These are phyloP conservation scores for Rhizopogon vinicolor DNA, from an alignment of 768 basidiomycete genomes.

Conservation along the genomic window DNA sequence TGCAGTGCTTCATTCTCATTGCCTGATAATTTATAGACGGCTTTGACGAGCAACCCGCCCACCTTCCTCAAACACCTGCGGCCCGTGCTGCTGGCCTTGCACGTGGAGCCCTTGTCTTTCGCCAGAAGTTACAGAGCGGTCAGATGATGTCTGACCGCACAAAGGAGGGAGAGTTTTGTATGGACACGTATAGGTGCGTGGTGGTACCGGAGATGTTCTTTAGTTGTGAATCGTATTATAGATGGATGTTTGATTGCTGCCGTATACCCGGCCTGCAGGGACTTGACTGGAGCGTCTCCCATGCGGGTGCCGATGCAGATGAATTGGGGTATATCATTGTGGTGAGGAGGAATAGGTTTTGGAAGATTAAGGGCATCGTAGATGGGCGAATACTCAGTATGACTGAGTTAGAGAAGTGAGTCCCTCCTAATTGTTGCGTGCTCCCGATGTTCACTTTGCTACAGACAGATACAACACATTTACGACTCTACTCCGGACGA, in stretches of 20 bases:
- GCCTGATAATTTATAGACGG: slow-evolving; percentile 50
- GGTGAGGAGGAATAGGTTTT: slow-evolving; percentile 79
- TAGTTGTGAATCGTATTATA: slow-evolving; percentile 18
- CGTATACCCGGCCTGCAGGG: slow-evolving; percentile 73
- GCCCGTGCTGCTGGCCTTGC: slow-evolving; percentile 70
- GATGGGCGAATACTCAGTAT: slow-evolving; percentile 59
- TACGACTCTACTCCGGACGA: slow-evolving; percentile 57
- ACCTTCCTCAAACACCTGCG: slow-evolving; percentile 52
- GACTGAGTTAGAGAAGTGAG: slow-evolving; percentile 59
- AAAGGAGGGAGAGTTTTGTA: slow-evolving; percentile 70
- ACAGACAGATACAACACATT: slow-evolving; percentile 69
- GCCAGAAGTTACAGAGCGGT: slow-evolving; percentile 64
- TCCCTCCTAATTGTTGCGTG: background rate
- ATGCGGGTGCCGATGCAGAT: slow-evolving; percentile 44
- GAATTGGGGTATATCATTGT: slow-evolving; percentile 79
- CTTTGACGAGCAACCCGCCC: slow-evolving; percentile 61
- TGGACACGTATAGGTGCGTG: slow-evolving; percentile 78
- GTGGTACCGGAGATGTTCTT: background rate
- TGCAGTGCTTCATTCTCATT: background rate
- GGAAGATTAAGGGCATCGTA: slow-evolving; percentile 66
- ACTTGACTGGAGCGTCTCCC: slow-evolving; percentile 72
- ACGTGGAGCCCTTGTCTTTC: slow-evolving; percentile 69
- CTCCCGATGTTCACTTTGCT: background rate
- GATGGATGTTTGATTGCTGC: slow-evolving; percentile 93
- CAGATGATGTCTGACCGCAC: slow-evolving; percentile 58